A percentile compares a stretch with the other conserved stretches of the same genome.
phyloP scores from a whole-genome alignment of 805 yeast genomes.

The Tetrapisispora namnaoensis region DNA sequence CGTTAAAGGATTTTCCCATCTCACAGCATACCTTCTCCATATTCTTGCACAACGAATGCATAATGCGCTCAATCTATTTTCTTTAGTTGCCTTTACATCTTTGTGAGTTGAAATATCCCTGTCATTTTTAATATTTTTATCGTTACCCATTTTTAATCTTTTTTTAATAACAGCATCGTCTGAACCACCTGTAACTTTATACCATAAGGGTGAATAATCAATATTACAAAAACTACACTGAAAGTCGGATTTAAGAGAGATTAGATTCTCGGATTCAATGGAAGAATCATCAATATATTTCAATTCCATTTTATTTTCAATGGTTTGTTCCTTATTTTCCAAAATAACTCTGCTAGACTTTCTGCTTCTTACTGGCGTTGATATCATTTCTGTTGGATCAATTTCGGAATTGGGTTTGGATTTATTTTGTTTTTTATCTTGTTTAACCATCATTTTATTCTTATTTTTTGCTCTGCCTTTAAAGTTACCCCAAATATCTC shows the following conservation, averaged over 20 bases:
- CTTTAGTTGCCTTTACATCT: not conserved
- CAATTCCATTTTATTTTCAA: slow-evolving; percentile 11
- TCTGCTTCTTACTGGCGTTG: slow-evolving; percentile 2
- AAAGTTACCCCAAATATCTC: slow-evolving; percentile 70
- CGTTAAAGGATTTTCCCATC: slow-evolving; percentile 74
- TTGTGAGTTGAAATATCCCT: slow-evolving; percentile 12
- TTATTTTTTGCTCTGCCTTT: slow-evolving; percentile 62
- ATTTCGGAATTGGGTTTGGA: not conserved
- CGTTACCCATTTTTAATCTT: slow-evolving; percentile 10
- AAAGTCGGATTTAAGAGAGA: slow-evolving; percentile 33
- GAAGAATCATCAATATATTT: slow-evolving; percentile 42
- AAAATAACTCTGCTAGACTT: slow-evolving; percentile 8
- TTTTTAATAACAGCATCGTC: slow-evolving; percentile 18
- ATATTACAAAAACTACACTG: slow-evolving; percentile 64
- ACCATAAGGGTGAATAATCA: slow-evolving; percentile 30
- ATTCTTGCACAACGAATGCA: slow-evolving; percentile 81
- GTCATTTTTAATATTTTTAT: slow-evolving; percentile 13
- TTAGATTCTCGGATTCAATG: slow-evolving; percentile 48
- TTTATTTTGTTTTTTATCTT: not conserved
- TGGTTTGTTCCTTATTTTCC: slow-evolving; percentile 5
- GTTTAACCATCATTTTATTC: not conserved
- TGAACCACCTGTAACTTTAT: slow-evolving; percentile 27
- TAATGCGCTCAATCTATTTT: slow-evolving; percentile 43
- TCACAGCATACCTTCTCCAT: slow-evolving; percentile 84
- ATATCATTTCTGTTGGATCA: not conserved